Conservation (phyloP, 371 early-diverging fungal species). For the Mortierella sp. region DNA sequence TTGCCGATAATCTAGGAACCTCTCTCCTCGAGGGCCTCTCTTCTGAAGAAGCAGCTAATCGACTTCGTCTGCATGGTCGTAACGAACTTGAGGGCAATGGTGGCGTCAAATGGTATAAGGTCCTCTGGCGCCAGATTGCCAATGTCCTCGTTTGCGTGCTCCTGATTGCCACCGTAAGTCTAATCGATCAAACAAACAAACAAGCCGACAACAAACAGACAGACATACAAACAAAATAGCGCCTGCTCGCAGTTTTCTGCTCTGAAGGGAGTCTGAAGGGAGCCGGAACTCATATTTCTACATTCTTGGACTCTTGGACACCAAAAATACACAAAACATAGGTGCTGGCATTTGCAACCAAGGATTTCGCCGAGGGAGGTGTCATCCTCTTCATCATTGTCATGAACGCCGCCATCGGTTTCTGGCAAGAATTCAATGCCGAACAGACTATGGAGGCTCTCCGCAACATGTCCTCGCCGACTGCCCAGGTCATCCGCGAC, state of each 20-base stretch:
- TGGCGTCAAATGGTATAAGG: conserved; percentile 73
- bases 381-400: conserved; percentile 82
- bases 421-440: conserved; percentile 90
- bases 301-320: too few relatives aligned
- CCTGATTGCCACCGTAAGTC: conserved; percentile 70
- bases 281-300: too few relatives aligned
- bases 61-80: conserved; percentile 71
- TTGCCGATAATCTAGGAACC: conserved; percentile 66
- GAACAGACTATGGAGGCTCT: conserved; percentile 93
- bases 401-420: conserved; percentile 87
- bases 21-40: conserved; percentile 73
- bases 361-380: conserved; percentile 77
- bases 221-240: too few relatives aligned
- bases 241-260: too few relatives aligned
- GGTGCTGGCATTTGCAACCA: conserved; percentile 70
- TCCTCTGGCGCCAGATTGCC: conserved; percentile 81
- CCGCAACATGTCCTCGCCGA: conserved; percentile 85
- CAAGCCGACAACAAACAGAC: too few relatives aligned
- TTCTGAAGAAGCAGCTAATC: conserved; percentile 59
- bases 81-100: conserved; percentile 79
- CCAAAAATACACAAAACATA: too few relatives aligned
- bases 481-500: conserved; percentile 83
- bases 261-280: too few relatives aligned
- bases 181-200: neutral
- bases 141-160: conserved; percentile 90